Percentiles rank a stretch among this genome's conserved stretches.
Evolutionary conservation across 192 early-diverging fungal genomes (phyloP).

Genomic region (Bifiguratus adelaidae): DNA sequence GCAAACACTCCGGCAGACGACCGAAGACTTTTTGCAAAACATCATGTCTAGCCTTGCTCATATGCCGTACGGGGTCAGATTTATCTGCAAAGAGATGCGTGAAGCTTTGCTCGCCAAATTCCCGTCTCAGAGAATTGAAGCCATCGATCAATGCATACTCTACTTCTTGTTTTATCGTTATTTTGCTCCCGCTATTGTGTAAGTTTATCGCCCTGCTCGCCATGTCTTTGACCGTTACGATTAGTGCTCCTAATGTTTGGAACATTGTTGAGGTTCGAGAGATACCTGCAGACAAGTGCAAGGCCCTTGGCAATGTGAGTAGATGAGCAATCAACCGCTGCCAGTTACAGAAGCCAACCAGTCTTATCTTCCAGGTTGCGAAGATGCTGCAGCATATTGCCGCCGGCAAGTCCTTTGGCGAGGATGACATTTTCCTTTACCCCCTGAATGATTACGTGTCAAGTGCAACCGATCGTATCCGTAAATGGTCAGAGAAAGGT

Average conservation of each 20-base stretch:
- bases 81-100: slow-evolving; percentile 86
- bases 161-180: slow-evolving; percentile 98
- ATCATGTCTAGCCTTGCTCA: slow-evolving; percentile 68
- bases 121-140: slow-evolving; percentile 62
- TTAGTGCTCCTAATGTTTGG: slow-evolving; percentile 90
- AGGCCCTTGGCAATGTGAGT: slow-evolving; percentile 81
- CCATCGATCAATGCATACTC: slow-evolving; percentile 82
- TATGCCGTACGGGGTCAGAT: slow-evolving; percentile 95
- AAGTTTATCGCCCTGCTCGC: too few relatives aligned
- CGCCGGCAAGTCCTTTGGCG: slow-evolving; percentile 72
- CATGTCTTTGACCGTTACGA: too few relatives aligned
- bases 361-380: slow-evolving; percentile 38
- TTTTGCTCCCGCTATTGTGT: slow-evolving; percentile 95
- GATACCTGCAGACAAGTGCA: slow-evolving; percentile 82
- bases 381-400: slow-evolving; percentile 95
- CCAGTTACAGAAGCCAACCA: too few relatives aligned
- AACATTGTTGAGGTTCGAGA: slow-evolving; percentile 84
- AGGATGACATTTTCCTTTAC: slow-evolving; percentile 57
- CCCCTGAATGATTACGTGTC: slow-evolving; percentile 77
- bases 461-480: slow-evolving; percentile 67
- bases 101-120: slow-evolving; percentile 72
- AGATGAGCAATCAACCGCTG: too few relatives aligned
- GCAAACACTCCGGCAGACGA: slow-evolving; percentile 70
- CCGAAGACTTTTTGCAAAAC: slow-evolving; percentile 70
- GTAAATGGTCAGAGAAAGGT: slow-evolving; percentile 77